Base-by-base conservation (phyloP, 306 rosid species). In the Urtica urens region DNA sequence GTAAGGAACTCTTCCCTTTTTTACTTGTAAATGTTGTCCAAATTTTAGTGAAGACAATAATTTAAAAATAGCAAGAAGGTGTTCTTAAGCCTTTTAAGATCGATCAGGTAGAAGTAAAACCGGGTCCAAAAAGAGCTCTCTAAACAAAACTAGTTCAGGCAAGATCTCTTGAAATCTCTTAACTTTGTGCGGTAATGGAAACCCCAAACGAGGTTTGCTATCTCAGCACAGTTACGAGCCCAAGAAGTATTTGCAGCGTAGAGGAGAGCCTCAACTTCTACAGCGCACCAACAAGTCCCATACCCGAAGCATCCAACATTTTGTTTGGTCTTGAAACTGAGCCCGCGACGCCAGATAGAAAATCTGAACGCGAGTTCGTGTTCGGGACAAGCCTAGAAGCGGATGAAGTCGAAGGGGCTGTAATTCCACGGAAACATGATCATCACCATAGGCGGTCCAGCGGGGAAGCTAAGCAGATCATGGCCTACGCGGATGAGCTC, bases 401-500 rank as follows among this genome's bases (percentile, higher is more conserved):
- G 51, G 71, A 45, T 48, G 59, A 53, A 41, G 41, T 15, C 19
- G 59, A 51, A 2, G 49, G 18, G 19, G 22, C 34, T 16, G 9
- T 35, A 17, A 55, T 31, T 5, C 34, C 51, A 3, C 55, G 23
- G 30, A 30, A 54, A 25, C 11, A 3, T 14, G 40, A 13, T 35
- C 40, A 3, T 0, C n/a, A 10, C 40, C 39, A 30, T 52, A 18
- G 46, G 19, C 52, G 31, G 5, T 24, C 23, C 22, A 26, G 52
- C 12, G 67, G 39, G 21, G 67, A 46, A 38, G 63, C 75, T 3
- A 31, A 65, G 52, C 87, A 75, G 14, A 20, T 65, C 17, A 80
- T 83, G 81, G 78, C 93, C 43, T 83, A 78, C 68, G 93, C 94
- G 18, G 93, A 87, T 62, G 94, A 87, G 70, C 38, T 83, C 23